Evolutionary conservation across 805 yeast species (phyloP).

Genomic region (Yamadazyma nakazawae): DNA sequence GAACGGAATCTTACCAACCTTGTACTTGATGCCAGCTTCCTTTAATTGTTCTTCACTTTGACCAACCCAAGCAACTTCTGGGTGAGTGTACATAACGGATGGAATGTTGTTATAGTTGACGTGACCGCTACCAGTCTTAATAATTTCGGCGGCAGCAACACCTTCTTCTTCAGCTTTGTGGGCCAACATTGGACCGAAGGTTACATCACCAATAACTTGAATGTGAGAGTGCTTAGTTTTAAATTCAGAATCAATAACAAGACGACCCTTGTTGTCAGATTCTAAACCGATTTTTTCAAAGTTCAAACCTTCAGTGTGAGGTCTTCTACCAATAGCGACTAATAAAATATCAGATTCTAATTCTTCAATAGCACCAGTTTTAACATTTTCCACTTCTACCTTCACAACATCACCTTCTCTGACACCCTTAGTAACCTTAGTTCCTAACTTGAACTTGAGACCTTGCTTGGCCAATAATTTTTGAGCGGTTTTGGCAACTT

Average conservation of each 20-base stretch:
- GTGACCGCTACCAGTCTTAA: slow-evolving; percentile 93
- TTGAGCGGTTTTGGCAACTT: slow-evolving; percentile 86
- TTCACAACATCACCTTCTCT: slow-evolving; percentile 87
- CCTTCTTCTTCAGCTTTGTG: slow-evolving; percentile 99
- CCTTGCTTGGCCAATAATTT: slow-evolving; percentile 94
- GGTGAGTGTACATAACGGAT: slow-evolving; percentile 98
- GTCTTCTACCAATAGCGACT: slow-evolving; percentile 99
- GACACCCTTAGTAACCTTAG: slow-evolving; percentile 84
- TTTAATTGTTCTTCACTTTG: slow-evolving; percentile 92
- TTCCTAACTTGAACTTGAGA: slow-evolving; percentile 83
- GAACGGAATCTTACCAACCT: slow-evolving; percentile 97
- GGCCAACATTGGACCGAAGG: slow-evolving; percentile 99
- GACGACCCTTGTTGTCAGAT: slow-evolving; percentile 85
- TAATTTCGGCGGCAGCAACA: slow-evolving; percentile 94
- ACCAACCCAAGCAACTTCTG: slow-evolving; percentile 99
- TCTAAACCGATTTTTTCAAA: slow-evolving; percentile 89
- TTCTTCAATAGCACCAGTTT: slow-evolving; percentile 74
- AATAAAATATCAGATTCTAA: slow-evolving; percentile 89
- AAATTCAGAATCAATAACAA: slow-evolving; percentile 91
- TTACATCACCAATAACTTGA: slow-evolving; percentile 96
- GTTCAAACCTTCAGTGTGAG: slow-evolving; percentile 85
- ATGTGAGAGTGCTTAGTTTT: slow-evolving; percentile 90
- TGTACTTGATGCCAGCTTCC: slow-evolving; percentile 87
- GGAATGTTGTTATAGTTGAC: slow-evolving; percentile 98
- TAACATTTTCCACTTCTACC: slow-evolving; percentile 84